These are phyloP conservation scores for Chaetomiaceae sp. DNA, from an alignment of 2,329 filamentous ascomycete species.

Conservation along the genomic window DNA sequence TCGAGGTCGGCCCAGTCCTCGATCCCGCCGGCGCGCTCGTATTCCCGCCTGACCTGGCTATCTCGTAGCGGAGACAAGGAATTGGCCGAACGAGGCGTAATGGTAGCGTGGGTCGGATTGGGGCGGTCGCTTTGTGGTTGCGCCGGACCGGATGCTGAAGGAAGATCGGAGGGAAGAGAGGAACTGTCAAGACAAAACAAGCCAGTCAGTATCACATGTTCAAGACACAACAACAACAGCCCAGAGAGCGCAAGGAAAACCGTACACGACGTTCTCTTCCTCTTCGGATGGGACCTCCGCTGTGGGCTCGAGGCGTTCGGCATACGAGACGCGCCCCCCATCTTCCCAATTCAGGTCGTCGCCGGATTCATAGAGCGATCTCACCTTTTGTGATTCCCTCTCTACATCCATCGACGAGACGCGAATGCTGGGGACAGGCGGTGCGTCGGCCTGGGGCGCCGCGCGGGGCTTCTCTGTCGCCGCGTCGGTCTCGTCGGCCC, in stretches of 20 bases:
- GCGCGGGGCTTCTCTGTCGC: constrained; percentile 17
- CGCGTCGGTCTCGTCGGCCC: constrained; percentile 15
- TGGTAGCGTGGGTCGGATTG: constrained; percentile 32
- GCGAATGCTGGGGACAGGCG: constrained; percentile 44
- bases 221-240: constrained; percentile 24
- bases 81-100: constrained; percentile 40
- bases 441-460: constrained; percentile 16
- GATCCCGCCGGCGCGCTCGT: constrained; percentile 53
- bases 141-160: constrained; percentile 16
- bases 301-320: constrained; percentile 46
- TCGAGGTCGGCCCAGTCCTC: constrained; percentile 66
- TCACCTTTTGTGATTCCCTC: constrained; percentile 64
- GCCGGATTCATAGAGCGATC: constrained; percentile 59
- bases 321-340: constrained; percentile 44
- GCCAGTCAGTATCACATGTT: constrained; percentile 22
- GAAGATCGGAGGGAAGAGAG: constrained; percentile 19
- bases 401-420: constrained; percentile 53
- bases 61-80: constrained; percentile 43
- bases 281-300: constrained; percentile 49
- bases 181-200: constrained; percentile 13
- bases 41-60: constrained; percentile 35
- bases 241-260: constrained; percentile 43
- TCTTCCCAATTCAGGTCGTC: constrained; percentile 51
- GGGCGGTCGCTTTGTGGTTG: constrained; percentile 27
- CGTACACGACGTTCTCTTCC: constrained; percentile 53